Evolutionary conservation across 257 asterid genomes (phyloP), one percentile per base, ranked within the genome.

Genomic region (Gentiana straminea): DNA sequence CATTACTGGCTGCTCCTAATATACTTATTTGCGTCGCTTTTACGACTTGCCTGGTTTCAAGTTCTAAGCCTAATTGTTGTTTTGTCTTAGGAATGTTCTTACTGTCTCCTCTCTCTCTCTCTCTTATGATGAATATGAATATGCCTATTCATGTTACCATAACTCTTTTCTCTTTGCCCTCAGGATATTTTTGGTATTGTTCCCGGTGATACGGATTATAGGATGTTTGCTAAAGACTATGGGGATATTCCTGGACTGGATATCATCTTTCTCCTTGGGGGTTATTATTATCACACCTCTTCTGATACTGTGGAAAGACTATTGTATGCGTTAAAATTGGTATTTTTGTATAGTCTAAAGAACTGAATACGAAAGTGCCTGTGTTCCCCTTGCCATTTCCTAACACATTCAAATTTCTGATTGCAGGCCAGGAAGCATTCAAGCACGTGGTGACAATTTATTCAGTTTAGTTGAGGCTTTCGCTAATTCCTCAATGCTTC

Each of bases 171-270:
- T 41, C 9, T 41, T 24, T 50, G 58, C 61, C 69, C 79, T 78
- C 81, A 92, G 99, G 99, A 92, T 77, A 34, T 83, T 61, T 92
- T 92, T 74, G 95, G 88, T 77, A 74, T 77, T 57, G 61, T 88
- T 68, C 99, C 95, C 24, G 99, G 97, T 61, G 99, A 92, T 78
- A 92, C 99, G 54, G 99, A 92, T 75, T 92, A 87, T 75, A 80
- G 99, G 77, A 81, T 92, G 78, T 92, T 88, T 50, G 80, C 97
- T 68, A 83, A 70, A 58, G 99, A 92, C 69, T 80, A 73, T 59
- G 97, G 99, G 55, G 86, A 92, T 68, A 82, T 92, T 73, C 99
- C 99, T 65, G 99, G 99, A 52, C 81, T 92, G 77, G 99, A 92
- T 79, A 81, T 83, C 58, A 92, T 92, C 84, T 88, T 87, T 77